Evolutionary conservation across 139 green algal species (phyloP).

Genomic region (Astrephomene gubernaculifera): DNA sequence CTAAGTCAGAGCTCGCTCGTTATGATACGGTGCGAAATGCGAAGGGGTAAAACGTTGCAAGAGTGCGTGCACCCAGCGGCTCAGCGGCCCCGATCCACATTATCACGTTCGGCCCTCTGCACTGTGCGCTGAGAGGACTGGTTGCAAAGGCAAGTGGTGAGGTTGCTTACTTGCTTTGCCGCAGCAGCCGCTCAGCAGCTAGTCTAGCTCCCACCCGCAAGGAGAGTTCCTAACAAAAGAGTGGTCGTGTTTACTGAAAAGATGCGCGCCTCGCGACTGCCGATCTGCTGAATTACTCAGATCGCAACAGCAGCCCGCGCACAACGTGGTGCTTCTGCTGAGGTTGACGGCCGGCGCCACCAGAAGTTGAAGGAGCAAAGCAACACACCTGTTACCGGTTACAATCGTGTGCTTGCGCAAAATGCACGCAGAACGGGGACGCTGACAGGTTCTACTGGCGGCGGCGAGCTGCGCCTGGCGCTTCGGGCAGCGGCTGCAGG

Average conservation of each 20-base stretch:
- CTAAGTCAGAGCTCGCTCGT: too few species aligned
- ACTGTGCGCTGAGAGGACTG: not conserved
- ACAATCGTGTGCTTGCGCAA: too few species aligned
- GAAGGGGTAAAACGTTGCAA: not conserved
- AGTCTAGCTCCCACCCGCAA: not conserved
- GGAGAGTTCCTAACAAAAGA: not conserved
- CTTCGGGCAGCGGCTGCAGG: too few species aligned
- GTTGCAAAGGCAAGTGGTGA: too few species aligned
- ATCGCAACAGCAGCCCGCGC: not conserved
- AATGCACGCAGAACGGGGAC: too few species aligned
- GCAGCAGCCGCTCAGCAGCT: too few species aligned
- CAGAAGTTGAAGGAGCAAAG: not conserved
- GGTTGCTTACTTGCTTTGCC: too few species aligned
- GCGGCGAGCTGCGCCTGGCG: too few species aligned
- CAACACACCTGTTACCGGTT: too few species aligned
- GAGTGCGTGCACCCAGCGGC: not conserved
- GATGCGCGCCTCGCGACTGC: not conserved
- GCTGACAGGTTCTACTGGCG: too few species aligned
- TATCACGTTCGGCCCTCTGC: not conserved
- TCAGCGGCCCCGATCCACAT: not conserved
- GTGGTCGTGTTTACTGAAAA: not conserved
- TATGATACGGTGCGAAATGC: not conserved
- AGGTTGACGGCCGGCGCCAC: not conserved
- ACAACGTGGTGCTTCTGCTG: not conserved
- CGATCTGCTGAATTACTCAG: not conserved